Percentiles rank a stretch among this genome's conserved stretches.
Conservation (phyloP, 495 filamentous ascomycete genomes). For the Daldinia grandis region DNA sequence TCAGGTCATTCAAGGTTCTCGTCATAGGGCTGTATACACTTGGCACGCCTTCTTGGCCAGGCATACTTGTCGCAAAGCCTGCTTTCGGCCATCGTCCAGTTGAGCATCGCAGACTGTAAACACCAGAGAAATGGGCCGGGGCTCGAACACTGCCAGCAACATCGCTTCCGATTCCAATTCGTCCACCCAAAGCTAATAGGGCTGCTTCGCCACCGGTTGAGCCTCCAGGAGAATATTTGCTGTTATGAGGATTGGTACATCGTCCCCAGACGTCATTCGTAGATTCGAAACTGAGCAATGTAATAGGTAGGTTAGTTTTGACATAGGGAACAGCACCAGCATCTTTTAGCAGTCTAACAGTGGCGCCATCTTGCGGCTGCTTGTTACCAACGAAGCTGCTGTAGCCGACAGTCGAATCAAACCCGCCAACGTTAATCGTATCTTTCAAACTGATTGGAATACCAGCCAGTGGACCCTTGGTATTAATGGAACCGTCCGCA, state of each 20-base stretch:
- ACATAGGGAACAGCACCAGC: constrained; percentile 96
- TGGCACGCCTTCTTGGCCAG: constrained; percentile 90
- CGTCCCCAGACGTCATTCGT: constrained; percentile 90
- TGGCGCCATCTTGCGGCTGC: constrained; percentile 70
- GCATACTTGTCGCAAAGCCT: constrained; percentile 88
- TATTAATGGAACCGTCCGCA: constrained; percentile 66
- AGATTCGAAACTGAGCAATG: constrained; percentile 90
- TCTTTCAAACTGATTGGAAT: constrained; percentile 93
- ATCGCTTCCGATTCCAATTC: constrained; percentile 95
- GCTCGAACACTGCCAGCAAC: constrained; percentile 91
- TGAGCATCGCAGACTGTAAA: constrained; percentile 90
- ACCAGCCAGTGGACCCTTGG: constrained; percentile 85
- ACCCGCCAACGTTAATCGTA: constrained; percentile 83
- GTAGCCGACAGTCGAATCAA: constrained; percentile 87
- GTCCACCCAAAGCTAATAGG: constrained; percentile 82
- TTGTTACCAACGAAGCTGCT: constrained; percentile 75
- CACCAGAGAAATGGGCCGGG: constrained; percentile 90
- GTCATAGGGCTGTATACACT: constrained; percentile 95
- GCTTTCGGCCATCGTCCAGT: constrained; percentile 94
- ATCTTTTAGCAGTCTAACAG: constrained; percentile 83
- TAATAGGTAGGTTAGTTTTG: constrained; percentile 94
- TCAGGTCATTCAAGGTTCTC: constrained; percentile 82
- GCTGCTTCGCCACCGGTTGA: constrained; percentile 91
- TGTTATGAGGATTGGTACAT: constrained; percentile 83
- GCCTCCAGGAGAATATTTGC: constrained; percentile 86